phyloP scores from a whole-genome alignment of 2,329 filamentous ascomycete species.

The Botryosphaeria dothidea region DNA sequence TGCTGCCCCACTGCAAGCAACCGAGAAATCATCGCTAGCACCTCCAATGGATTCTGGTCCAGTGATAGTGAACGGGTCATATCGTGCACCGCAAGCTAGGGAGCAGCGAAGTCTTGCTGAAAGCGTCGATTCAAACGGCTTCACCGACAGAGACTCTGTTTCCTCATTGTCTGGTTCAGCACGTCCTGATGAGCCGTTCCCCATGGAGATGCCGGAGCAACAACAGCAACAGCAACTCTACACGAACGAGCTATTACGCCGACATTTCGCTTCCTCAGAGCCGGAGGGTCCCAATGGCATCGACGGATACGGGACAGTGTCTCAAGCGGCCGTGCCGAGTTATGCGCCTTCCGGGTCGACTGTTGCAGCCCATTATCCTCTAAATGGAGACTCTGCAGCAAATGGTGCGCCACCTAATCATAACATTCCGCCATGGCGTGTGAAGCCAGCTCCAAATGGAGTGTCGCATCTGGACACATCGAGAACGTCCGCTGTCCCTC shows the following conservation, averaged over 20 bases:
- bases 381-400: constrained; percentile 23
- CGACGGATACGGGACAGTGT: neutral
- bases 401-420: neutral
- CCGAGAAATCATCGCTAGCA: constrained; percentile 24
- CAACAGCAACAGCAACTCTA: constrained; percentile 34
- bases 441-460: constrained; percentile 31
- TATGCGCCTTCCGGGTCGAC: neutral
- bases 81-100: constrained; percentile 18
- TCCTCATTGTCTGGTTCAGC: neutral
- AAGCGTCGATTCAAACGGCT: constrained; percentile 1
- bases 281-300: neutral
- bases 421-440: constrained; percentile 31
- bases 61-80: constrained; percentile 44
- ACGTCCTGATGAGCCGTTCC: constrained; percentile 15
- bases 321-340: neutral
- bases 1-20: constrained; percentile 22
- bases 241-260: constrained; percentile 30
- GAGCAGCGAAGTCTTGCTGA: constrained; percentile 3
- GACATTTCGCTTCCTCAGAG: constrained; percentile 10
- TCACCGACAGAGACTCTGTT: constrained; percentile 4
- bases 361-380: neutral
- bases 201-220: constrained; percentile 26
- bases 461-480: constrained; percentile 34
- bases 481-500: constrained; percentile 47
- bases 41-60: constrained; percentile 34